These are phyloP conservation scores for Xylaria sp. DNA, from an alignment of 495 filamentous ascomycete species.

Conservation along the genomic window DNA sequence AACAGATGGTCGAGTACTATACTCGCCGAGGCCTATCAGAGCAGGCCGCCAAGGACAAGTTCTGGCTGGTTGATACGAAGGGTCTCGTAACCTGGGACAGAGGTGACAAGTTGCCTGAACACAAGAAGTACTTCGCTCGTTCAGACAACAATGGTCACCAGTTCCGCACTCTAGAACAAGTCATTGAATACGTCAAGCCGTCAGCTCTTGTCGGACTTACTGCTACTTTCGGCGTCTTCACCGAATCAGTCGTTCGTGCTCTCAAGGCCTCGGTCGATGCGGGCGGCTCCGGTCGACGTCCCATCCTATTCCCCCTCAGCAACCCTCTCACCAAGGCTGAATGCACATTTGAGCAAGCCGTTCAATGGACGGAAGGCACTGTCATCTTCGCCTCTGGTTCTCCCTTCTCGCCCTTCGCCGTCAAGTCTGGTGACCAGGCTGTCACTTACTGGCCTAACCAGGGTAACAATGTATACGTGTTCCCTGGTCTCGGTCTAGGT, in stretches of 20 bases:
- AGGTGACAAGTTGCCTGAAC: slow-evolving; percentile 90
- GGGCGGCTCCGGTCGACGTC: slow-evolving; percentile 76
- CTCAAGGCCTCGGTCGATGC: slow-evolving; percentile 70
- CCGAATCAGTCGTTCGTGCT: slow-evolving; percentile 80
- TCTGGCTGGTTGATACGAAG: slow-evolving; percentile 97
- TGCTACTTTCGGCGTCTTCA: slow-evolving; percentile 94
- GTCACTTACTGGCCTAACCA: slow-evolving; percentile 87
- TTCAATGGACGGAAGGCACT: slow-evolving; percentile 86
- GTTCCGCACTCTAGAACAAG: slow-evolving; percentile 86
- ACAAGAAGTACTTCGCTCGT: slow-evolving; percentile 98
- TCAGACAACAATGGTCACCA: slow-evolving; percentile 91
- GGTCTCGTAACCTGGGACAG: slow-evolving; percentile 94
- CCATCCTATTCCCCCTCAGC: slow-evolving; percentile 92
- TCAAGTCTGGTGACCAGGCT: slow-evolving; percentile 67
- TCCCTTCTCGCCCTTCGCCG: slow-evolving; percentile 80
- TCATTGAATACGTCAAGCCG: slow-evolving; percentile 92
- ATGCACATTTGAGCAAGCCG: slow-evolving; percentile 92
- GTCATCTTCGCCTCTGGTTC: slow-evolving; percentile 94
- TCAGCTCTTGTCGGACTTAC: slow-evolving; percentile 94
- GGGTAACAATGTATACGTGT: slow-evolving; percentile 91
- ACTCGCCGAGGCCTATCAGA: slow-evolving; percentile 92
- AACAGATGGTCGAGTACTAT: slow-evolving; percentile 96
- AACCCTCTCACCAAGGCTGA: slow-evolving; percentile 96
- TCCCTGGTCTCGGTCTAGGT: slow-evolving; percentile 95
- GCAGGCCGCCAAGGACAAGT: slow-evolving; percentile 85